A percentile compares a stretch with the other conserved stretches of the same genome.
Evolutionary conservation across 1,284 basidiomycete genomes (phyloP).

Genomic region (Tilletia horrida): DNA sequence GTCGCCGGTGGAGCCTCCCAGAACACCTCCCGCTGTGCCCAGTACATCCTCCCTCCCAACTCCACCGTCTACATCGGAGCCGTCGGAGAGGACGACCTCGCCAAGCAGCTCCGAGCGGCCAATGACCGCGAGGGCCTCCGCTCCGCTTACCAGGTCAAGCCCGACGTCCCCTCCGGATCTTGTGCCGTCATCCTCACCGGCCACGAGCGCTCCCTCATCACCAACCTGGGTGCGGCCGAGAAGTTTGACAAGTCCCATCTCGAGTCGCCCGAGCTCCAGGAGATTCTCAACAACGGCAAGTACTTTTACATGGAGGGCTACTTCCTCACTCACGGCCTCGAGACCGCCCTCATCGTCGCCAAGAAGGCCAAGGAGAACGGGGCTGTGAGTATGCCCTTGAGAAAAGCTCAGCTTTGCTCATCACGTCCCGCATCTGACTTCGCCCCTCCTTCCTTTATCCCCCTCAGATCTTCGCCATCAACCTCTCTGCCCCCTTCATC

Average conservation of each 20-base stretch:
- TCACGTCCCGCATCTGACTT: neutral
- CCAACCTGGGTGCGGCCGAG: conserved; percentile 84
- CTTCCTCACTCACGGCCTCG: conserved; percentile 90
- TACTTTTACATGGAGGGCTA: conserved; percentile 94
- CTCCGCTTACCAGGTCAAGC: conserved; percentile 82
- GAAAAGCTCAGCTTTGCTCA: neutral
- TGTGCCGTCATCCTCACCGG: conserved; percentile 95
- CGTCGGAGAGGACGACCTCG: conserved; percentile 87
- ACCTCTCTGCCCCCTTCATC: conserved; percentile 97
- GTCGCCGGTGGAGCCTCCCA: conserved; percentile 96
- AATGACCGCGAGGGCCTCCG: conserved; percentile 89
- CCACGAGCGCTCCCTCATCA: conserved; percentile 89
- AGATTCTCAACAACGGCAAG: conserved; percentile 74
- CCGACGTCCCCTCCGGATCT: conserved; percentile 85
- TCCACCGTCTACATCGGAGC: conserved; percentile 93
- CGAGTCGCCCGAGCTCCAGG: conserved; percentile 70
- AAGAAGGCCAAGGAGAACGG: conserved; percentile 73
- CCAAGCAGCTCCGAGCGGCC: conserved; percentile 82
- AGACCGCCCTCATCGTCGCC: conserved; percentile 71
- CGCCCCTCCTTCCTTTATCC: too few relatives aligned
- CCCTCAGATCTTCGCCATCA: conserved; percentile 62
- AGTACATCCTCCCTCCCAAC: conserved; percentile 66
- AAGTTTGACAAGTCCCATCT: conserved; percentile 80
- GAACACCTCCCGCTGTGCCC: conserved; percentile 91
- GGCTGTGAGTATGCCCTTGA: conserved; percentile 65